Evolutionary conservation across 179 eudicot species (phyloP).

Genomic region (Drosera spatulata): DNA sequence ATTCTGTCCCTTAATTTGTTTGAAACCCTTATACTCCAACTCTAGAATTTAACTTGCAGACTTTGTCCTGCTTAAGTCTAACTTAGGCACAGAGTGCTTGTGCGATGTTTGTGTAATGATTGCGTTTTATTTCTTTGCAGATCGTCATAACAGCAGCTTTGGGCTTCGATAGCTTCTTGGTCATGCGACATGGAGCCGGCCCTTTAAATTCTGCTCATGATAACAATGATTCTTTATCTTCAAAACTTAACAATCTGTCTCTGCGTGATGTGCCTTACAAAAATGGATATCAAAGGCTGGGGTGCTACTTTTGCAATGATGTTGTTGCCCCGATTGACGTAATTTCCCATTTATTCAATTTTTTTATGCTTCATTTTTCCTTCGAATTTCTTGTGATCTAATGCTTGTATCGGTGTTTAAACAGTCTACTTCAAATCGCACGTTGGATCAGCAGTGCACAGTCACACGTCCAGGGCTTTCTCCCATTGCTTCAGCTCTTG

Average conservation of each 20-base stretch:
- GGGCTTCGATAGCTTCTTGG: slow-evolving; percentile 95
- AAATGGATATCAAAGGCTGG: slow-evolving; percentile 43
- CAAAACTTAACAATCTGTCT: slow-evolving; percentile 37
- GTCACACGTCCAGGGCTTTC: slow-evolving; percentile 90
- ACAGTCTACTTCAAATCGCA: slow-evolving; percentile 94
- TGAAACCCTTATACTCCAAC: no score
- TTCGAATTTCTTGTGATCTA: no score
- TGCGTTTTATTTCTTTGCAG: slow-evolving; percentile 21
- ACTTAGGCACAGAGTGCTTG: no score
- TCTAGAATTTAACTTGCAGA: no score
- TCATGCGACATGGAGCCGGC: slow-evolving; percentile 97
- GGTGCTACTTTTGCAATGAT: slow-evolving; percentile 96
- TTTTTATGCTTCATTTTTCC: slow-evolving; percentile 1
- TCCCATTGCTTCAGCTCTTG: slow-evolving; percentile 93
- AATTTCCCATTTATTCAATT: slow-evolving; percentile 11
- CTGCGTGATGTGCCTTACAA: slow-evolving; percentile 8
- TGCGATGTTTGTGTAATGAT: no score
- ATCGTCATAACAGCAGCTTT: slow-evolving; percentile 76
- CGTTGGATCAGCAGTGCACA: slow-evolving; percentile 96
- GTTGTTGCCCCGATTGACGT: slow-evolving; percentile 97
- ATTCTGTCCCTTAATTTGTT: neutral
- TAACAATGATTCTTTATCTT: slow-evolving; percentile 18
- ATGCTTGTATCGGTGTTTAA: neutral
- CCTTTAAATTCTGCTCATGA: slow-evolving; percentile 28
- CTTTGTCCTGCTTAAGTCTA: no score